phyloP scores from a whole-genome alignment of 495 filamentous ascomycete genomes.

The Tetracladium marchalianum region DNA sequence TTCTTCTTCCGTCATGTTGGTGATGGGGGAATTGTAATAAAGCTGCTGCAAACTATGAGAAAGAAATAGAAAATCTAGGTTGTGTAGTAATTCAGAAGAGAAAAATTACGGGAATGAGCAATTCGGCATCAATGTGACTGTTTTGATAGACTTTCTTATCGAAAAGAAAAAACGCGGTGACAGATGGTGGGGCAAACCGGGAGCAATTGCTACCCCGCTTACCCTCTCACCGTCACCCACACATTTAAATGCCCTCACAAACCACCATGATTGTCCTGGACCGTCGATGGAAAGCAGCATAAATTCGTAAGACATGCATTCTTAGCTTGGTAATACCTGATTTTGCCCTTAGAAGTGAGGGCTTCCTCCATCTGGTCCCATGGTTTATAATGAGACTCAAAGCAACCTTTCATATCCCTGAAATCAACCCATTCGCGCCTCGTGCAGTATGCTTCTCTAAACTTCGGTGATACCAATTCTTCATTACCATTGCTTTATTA shows the following conservation, averaged over 20 bases:
- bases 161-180: not conserved
- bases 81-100: not conserved
- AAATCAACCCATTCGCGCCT: slow-evolving; percentile 16
- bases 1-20: slow-evolving; percentile 6
- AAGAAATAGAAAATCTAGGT: not conserved
- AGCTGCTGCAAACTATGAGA: not conserved
- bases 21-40: not conserved
- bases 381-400: slow-evolving; percentile 1
- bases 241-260: not conserved
- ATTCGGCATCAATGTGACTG: not conserved
- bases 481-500: slow-evolving; percentile 7
- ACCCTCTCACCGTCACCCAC: not conserved
- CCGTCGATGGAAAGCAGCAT: not conserved
- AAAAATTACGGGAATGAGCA: not conserved
- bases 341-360: not conserved
- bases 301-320: slow-evolving; percentile 1
- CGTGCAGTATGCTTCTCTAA: slow-evolving; percentile 14
- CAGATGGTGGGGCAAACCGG: not conserved
- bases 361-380: slow-evolving; percentile 1
- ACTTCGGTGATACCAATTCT: slow-evolving; percentile 9
- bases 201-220: no score
- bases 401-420: slow-evolving; percentile 15
- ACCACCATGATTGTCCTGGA: not conserved
- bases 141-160: not conserved
- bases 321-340: slow-evolving; percentile 4